These are phyloP conservation scores for Paraleonurus japonicus DNA, from an alignment of 257 asterid genomes.

Conservation along the genomic window DNA sequence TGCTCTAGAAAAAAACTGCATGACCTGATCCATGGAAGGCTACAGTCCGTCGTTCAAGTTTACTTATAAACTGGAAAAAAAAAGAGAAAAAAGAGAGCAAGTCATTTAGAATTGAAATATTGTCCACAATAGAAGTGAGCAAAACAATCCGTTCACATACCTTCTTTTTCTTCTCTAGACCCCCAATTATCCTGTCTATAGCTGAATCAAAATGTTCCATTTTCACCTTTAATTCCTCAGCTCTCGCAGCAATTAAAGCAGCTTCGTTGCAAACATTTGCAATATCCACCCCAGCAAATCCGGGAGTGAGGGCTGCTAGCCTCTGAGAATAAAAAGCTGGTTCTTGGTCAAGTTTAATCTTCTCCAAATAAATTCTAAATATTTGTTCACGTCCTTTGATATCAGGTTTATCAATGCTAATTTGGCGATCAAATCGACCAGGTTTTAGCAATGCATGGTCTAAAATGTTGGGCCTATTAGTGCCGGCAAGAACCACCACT, in stretches of 20 bases:
- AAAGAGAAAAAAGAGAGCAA: background rate
- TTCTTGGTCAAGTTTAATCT: constrained; percentile 71
- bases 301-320: constrained; percentile 94
- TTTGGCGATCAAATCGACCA: constrained; percentile 89
- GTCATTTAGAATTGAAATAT: background rate
- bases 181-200: constrained; percentile 87
- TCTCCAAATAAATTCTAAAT: constrained; percentile 71
- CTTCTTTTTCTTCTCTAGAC: constrained; percentile 89
- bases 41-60: constrained; percentile 80
- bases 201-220: constrained; percentile 89
- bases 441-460: constrained; percentile 91
- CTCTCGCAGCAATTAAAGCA: constrained; percentile 86
- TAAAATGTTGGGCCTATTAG: constrained; percentile 85
- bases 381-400: constrained; percentile 93
- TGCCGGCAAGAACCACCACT: constrained; percentile 92
- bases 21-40: constrained; percentile 97
- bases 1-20: constrained; percentile 95
- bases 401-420: constrained; percentile 83
- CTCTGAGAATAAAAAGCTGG: constrained; percentile 79
- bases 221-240: constrained; percentile 47
- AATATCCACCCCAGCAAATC: constrained; percentile 94
- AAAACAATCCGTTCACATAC: constrained; percentile 34
- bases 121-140: background rate
- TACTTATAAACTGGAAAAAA: constrained; percentile 69
- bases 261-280: constrained; percentile 96